Base-by-base conservation (phyloP, 768 basidiomycete species). In the Boletus insuetus region DNA sequence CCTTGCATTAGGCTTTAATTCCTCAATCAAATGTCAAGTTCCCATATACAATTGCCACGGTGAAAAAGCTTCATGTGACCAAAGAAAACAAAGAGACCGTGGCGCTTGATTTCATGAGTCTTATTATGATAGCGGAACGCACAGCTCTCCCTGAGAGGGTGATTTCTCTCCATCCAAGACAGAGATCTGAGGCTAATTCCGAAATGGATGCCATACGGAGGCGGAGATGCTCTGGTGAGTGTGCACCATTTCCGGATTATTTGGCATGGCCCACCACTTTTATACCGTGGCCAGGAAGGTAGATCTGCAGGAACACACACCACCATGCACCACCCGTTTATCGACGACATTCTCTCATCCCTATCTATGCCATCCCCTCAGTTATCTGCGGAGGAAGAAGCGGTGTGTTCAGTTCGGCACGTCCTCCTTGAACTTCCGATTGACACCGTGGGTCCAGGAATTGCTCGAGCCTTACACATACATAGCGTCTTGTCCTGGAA, bases 391-490 rank as follows among this genome's bases (percentile, higher is more conserved):
- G 55, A 57, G 24, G 56, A 71, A 20, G 70, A 70, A 52, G 49
- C 49, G 49, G 69, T 70, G 19, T n/a, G 70, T 55, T 8, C 3
- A 19, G 32, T 56, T 8, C 8, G 17, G 26, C 12, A 35, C 12
- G 19, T 39, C 6, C 6, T 5, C 7, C 24, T 35, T 45, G 20
- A 5, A 11, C 14, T 10, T 39, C 29, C 2, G 35, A 34, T 40
- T 51, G 43, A 58, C 44, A 29, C 22, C 19, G 6, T 11, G 9
- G 13, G 14, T 9, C 16, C 35, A 79, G 79, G 74, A 75, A 2
- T 65, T 98, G 17, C 79, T 96, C 11, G 96, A 98, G 69, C 96
- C 96, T 1, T 98, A 84, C 71, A 83, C 82, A 2, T 96, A 95
- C 69, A 82, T 94, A 46, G 86, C 84, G 9, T 82, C 87, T 6